Conservation (phyloP, 495 filamentous ascomycete species). For the Daldinia grandis region DNA sequence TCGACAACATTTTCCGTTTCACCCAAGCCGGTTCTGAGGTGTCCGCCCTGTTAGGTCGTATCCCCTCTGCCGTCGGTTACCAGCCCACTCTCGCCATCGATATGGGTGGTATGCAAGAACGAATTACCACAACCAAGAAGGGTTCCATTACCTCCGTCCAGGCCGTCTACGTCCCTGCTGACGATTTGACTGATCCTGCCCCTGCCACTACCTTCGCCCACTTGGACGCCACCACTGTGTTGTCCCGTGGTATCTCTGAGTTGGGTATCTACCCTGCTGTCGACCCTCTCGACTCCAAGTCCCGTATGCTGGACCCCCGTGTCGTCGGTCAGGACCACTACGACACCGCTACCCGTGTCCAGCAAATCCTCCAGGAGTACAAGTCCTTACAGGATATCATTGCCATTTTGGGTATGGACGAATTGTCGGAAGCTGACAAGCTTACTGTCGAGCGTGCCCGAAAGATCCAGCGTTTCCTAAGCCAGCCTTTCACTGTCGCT, state of each 20-base stretch:
- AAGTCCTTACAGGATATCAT: slow-evolving; percentile 99
- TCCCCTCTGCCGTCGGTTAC: slow-evolving; percentile 99
- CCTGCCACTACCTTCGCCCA: slow-evolving; percentile 99
- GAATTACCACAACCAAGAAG: slow-evolving; percentile 99
- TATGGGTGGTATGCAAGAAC: slow-evolving; percentile 99
- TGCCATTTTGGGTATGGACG: slow-evolving; percentile 99
- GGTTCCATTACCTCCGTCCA: slow-evolving; percentile 99
- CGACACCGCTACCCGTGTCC: slow-evolving; percentile 89
- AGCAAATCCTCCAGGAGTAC: slow-evolving; percentile 99
- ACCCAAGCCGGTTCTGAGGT: slow-evolving; percentile 99
- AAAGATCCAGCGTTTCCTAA: slow-evolving; percentile 99
- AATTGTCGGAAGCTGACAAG: slow-evolving; percentile 98
- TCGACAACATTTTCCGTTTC: slow-evolving; percentile 99
- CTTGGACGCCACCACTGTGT: slow-evolving; percentile 99
- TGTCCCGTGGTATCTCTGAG: slow-evolving; percentile 99
- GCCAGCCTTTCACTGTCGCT: slow-evolving; percentile 98
- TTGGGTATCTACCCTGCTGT: slow-evolving; percentile 99
- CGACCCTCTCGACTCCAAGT: slow-evolving; percentile 99
- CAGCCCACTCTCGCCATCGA: slow-evolving; percentile 99
- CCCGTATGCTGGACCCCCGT: slow-evolving; percentile 99
- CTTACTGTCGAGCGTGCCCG: slow-evolving; percentile 99
- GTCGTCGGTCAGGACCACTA: slow-evolving; percentile 98
- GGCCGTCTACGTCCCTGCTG: slow-evolving; percentile 99
- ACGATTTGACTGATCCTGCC: slow-evolving; percentile 99
- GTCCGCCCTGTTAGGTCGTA: slow-evolving; percentile 99